phyloP scores from a whole-genome alignment of 2,329 filamentous ascomycete genomes.

The Talaromyces sp. region DNA sequence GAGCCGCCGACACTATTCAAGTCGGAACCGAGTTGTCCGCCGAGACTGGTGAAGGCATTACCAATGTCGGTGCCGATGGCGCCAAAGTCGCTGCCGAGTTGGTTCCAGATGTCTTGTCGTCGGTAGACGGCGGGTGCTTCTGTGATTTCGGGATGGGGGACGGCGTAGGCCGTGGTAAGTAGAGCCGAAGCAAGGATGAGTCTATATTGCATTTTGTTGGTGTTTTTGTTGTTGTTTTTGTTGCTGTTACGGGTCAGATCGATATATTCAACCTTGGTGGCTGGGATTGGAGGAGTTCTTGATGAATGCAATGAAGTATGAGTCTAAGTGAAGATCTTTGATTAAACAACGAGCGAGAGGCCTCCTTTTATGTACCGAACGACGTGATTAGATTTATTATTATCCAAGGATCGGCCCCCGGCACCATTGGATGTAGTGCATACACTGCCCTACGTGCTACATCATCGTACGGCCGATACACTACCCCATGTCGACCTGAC shows the following conservation, averaged over 20 bases:
- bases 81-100: conserved; percentile 12
- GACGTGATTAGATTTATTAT: neutral
- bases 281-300: neutral
- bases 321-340: too few species aligned
- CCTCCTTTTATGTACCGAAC: conserved; percentile 9
- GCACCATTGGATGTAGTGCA: neutral
- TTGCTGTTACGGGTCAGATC: too few species aligned
- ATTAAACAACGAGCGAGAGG: neutral
- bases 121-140: conserved; percentile 1
- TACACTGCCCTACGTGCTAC: neutral
- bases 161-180: conserved; percentile 8
- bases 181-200: conserved; percentile 10
- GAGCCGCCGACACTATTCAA: conserved; percentile 4
- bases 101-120: conserved; percentile 9
- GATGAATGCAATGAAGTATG: neutral
- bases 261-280: neutral
- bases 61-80: conserved; percentile 11
- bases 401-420: neutral
- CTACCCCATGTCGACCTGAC: neutral
- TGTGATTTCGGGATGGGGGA: conserved; percentile 15
- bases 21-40: conserved; percentile 6
- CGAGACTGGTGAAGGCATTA: conserved; percentile 11
- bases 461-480: neutral
- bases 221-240: neutral
- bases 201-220: conserved; percentile 13